phyloP scores from a whole-genome alignment of 495 filamentous ascomycete species.

The Usnea hakonensis region DNA sequence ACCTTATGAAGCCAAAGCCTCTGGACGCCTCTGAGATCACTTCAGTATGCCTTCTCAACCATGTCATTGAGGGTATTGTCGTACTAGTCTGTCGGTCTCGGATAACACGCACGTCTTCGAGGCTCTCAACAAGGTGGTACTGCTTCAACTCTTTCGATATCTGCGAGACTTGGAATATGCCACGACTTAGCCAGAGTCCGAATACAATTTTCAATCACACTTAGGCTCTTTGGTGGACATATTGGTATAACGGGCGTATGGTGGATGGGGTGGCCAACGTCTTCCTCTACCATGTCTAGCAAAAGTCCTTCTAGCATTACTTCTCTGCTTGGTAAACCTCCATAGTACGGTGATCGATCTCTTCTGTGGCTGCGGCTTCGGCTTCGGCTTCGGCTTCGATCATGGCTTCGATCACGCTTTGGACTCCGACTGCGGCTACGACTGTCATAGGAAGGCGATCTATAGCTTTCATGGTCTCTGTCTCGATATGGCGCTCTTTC shows the following conservation, averaged over 20 bases:
- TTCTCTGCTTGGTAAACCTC: slow-evolving; percentile 47
- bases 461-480: slow-evolving; percentile 50
- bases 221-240: slow-evolving; percentile 15
- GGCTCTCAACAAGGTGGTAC: slow-evolving; percentile 47
- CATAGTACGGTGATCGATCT: slow-evolving; percentile 38
- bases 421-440: slow-evolving; percentile 33
- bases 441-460: slow-evolving; percentile 39
- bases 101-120: slow-evolving; percentile 60
- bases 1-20: slow-evolving; percentile 62
- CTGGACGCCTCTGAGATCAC: slow-evolving; percentile 46
- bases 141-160: slow-evolving; percentile 54
- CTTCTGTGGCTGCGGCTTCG: slow-evolving; percentile 37
- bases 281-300: slow-evolving; percentile 53
- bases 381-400: slow-evolving; percentile 37
- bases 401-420: slow-evolving; percentile 37
- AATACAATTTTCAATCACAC: slow-evolving; percentile 18
- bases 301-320: slow-evolving; percentile 56
- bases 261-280: slow-evolving; percentile 44
- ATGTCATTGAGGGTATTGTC: slow-evolving; percentile 14
- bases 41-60: slow-evolving; percentile 11
- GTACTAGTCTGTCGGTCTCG: slow-evolving; percentile 59
- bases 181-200: slow-evolving; percentile 42
- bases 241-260: slow-evolving; percentile 13
- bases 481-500: slow-evolving; percentile 43
- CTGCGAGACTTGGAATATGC: slow-evolving; percentile 41